Conservation (phyloP, 169 alveolate species). For the Plasmodium relictum region DNA sequence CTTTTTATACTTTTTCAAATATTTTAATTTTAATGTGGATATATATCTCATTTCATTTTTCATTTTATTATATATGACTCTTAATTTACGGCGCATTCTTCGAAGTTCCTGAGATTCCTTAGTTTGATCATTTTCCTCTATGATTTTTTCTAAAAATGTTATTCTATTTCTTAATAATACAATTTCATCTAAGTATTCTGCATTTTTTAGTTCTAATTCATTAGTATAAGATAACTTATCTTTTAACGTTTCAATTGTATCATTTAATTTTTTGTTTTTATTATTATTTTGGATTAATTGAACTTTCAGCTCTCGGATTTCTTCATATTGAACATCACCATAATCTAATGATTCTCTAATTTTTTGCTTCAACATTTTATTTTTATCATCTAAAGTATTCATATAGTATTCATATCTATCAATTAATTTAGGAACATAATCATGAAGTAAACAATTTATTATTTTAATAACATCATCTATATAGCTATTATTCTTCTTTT, state of each 20-base stretch:
- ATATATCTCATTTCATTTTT: slow-evolving; percentile 52
- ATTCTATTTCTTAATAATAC: slow-evolving; percentile 51
- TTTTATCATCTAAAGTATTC: slow-evolving; percentile 64
- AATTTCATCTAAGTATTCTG: slow-evolving; percentile 70
- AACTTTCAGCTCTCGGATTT: slow-evolving; percentile 49
- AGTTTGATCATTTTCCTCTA: slow-evolving; percentile 72
- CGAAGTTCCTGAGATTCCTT: slow-evolving; percentile 62
- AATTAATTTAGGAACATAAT: slow-evolving; percentile 62
- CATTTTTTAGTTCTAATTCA: slow-evolving; percentile 61
- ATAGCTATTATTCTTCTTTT: slow-evolving; percentile 29
- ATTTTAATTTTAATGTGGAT: slow-evolving; percentile 22
- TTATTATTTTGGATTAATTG: slow-evolving; percentile 61
- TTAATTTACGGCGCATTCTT: slow-evolving; percentile 53
- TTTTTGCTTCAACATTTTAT: slow-evolving; percentile 54
- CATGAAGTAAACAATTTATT: slow-evolving; percentile 67
- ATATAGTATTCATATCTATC: slow-evolving; percentile 72
- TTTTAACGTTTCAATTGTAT: slow-evolving; percentile 43
- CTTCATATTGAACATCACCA: slow-evolving; percentile 72
- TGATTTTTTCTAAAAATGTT: slow-evolving; percentile 66
- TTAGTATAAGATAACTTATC: slow-evolving; percentile 44
- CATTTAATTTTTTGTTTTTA: slow-evolving; percentile 66
- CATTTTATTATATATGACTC: slow-evolving; percentile 42
- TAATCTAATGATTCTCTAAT: slow-evolving; percentile 58
- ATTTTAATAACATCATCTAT: slow-evolving; percentile 63
- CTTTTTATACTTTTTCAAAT: slow-evolving; percentile 32